These are phyloP conservation scores for Citrus hindsii DNA, from an alignment of 345 rosid species.

Conservation along the genomic window DNA sequence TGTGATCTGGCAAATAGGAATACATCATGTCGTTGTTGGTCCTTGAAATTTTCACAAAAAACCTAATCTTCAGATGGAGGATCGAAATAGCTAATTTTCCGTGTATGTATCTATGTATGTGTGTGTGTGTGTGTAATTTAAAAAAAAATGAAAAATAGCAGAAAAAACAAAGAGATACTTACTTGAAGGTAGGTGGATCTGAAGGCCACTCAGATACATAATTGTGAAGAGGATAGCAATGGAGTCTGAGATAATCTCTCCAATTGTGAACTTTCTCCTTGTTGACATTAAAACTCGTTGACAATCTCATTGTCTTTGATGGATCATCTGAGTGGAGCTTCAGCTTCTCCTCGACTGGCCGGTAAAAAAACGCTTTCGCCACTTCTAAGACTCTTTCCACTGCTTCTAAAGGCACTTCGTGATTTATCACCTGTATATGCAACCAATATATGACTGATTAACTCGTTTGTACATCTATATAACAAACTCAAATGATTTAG, in stretches of 20 bases:
- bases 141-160: background rate
- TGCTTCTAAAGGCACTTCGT: constrained; percentile 39
- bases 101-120: too few relatives aligned
- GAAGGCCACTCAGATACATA: constrained; percentile 81
- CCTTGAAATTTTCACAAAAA: too few relatives aligned
- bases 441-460: background rate
- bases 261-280: constrained; percentile 81
- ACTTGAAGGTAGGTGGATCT: constrained; percentile 74
- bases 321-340: constrained; percentile 87
- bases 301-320: constrained; percentile 66
- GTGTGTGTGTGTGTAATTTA: too few relatives aligned
- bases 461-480: too few relatives aligned
- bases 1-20: too few relatives aligned
- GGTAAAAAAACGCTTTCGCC: constrained; percentile 50
- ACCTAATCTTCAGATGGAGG: too few relatives aligned
- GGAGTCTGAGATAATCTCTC: constrained; percentile 83
- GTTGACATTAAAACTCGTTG: constrained; percentile 78
- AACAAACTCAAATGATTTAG: background rate
- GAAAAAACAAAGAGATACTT: background rate
- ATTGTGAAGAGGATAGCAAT: constrained; percentile 66
- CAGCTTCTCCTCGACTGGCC: constrained; percentile 78
- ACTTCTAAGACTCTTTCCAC: constrained; percentile 44
- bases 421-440: constrained; percentile 56
- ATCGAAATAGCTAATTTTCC: too few relatives aligned
- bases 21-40: too few relatives aligned